Base-by-base conservation (phyloP, 2,329 filamentous ascomycete genomes). In the Cytospora schulzeri region DNA sequence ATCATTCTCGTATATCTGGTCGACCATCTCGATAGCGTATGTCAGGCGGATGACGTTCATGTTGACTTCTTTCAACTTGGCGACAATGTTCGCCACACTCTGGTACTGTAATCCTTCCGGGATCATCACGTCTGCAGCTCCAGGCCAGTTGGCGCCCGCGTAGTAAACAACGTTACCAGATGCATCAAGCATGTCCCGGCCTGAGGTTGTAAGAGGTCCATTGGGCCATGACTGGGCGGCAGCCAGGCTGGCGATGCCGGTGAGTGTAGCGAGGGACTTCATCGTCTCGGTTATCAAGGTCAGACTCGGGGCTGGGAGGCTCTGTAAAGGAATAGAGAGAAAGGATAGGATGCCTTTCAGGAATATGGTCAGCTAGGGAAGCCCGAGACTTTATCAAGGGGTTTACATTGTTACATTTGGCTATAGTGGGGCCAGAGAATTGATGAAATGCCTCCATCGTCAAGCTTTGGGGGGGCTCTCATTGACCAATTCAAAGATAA, bases 11-110 rank as follows among this genome's bases (percentile, higher is more conserved):
- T 77, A 74, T 65, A 79, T 79, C 66, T 81, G 75, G 66, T 86
- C 83, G 41, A 86, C 74, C 82, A 86, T 83, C 68, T 86, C 78
- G 68, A 82, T 85, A 1, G 83, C 82, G 64, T 81, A 86, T 0
- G 83, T 85, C 65, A 86, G 71, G 4, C 84, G 80, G 17, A 86
- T 80, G 1, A 80, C 79, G 68, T 86, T 86, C 74, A 86, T 81
- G 17, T 82, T 82, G 1, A 83, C 71, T 64, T 78, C 79, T 63
- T 82, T 83, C 68, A 84, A 77, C 73, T 79, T 79, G 17, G 78
- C 73, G 2, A 84, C 80, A 51, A 85, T 81, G 17, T 72, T 74
- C 41, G 75, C 73, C 48, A 85, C 75, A 0, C 81, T 84, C 52
- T 80, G 78, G 71, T 85, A 83, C 67, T 84, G 81, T 8, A 85